Percentiles rank a stretch among this genome's conserved stretches.
These are phyloP conservation scores for Lepiota venenata DNA, from an alignment of 768 basidiomycete genomes.

Conservation along the genomic window DNA sequence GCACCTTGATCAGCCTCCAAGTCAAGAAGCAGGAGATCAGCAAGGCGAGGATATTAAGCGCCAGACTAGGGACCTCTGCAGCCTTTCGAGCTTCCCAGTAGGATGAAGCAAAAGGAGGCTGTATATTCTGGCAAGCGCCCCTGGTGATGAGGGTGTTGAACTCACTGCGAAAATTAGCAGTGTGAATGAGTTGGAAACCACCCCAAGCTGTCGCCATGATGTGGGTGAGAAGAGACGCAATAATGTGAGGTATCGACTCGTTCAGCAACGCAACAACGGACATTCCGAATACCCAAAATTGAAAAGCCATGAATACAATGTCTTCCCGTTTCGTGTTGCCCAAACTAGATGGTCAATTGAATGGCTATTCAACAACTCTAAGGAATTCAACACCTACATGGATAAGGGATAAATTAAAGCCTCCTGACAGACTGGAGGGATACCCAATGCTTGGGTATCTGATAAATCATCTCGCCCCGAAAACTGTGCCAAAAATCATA, in stretches of 20 bases:
- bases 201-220: constrained; percentile 72
- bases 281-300: constrained; percentile 80
- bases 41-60: constrained; percentile 58
- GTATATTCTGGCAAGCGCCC: constrained; percentile 58
- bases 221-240: constrained; percentile 73
- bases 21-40: constrained; percentile 61
- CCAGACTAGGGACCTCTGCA: constrained; percentile 65
- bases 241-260: constrained; percentile 79
- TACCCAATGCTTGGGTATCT: not conserved
- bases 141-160: constrained; percentile 57
- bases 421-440: constrained; percentile 41
- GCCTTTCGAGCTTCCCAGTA: constrained; percentile 63
- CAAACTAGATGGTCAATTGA: constrained; percentile 39
- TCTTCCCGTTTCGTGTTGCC: constrained; percentile 76
- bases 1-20: constrained; percentile 73
- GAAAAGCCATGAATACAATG: constrained; percentile 72
- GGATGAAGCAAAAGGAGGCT: constrained; percentile 38
- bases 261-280: constrained; percentile 67
- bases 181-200: constrained; percentile 60
- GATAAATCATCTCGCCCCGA: not conserved
- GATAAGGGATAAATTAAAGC: constrained; percentile 69
- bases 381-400: constrained; percentile 40
- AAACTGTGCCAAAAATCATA: not conserved
- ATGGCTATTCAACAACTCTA: not conserved
- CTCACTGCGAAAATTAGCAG: constrained; percentile 50